Evolutionary conservation across 169 alveolate species (phyloP), one percentile per base, ranked within the genome.

Genomic region (Plasmodium coatneyi): DNA sequence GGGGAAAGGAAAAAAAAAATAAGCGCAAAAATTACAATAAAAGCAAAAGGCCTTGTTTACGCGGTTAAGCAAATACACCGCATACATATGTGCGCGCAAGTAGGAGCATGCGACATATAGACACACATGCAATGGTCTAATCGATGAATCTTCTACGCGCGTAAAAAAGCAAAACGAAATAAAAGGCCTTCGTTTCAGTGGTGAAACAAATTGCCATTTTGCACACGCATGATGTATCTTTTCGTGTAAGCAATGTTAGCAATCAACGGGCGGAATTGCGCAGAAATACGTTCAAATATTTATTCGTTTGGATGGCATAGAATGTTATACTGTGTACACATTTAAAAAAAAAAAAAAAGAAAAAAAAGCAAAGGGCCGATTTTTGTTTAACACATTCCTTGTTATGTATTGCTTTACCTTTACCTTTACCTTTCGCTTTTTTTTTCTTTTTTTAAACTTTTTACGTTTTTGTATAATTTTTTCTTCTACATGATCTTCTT

Each of bases 401-500:
- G 6, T 46, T 84, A 60, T 82, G 7, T 60, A 14, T 43, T 54
- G 56, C 39, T 14, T 43, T 28, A 49, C 10, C 87, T 86, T 86
- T 43, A 34, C 36, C 39, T 14, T 43, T 28, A 49, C 10, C 87
- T 86, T 86, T 86, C 52, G 60, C 80, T 86, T 86, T 74, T n/a
- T 84, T 86, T 39, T 76, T 86, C 46, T 86, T 86, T 60, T 86
- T 86, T 74, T 86, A 12, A 86, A 54, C 70, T 86, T 86, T 86
- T 86, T 86, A 52, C 54, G 25, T 43, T 60, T 60, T 76, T 46
- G 87, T 86, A 52, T 32, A 86, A 76, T 86, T 76, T 86, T 76
- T 49, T 76, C 86, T 86, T 86, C 93, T 79, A 78, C 46, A 16
- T 30, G 19, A 54, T 78, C 86, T 76, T 74, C 93, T 86, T 74